Percentiles rank a stretch among this genome's conserved stretches.
Evolutionary conservation across 495 filamentous ascomycete genomes (phyloP).

Genomic region (Niebla homalea): DNA sequence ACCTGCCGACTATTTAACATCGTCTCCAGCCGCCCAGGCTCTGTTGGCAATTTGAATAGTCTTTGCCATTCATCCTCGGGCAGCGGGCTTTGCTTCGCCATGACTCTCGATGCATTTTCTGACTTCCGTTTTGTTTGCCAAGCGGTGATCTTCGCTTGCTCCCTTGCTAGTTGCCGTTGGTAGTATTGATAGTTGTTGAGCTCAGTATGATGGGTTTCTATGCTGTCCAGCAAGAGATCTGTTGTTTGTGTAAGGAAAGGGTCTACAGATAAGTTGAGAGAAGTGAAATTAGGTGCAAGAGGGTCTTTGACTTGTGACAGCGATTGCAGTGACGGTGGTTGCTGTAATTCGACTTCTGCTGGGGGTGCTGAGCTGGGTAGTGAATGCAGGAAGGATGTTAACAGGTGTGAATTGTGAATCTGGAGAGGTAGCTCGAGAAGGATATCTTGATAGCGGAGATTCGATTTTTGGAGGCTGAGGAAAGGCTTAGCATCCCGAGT

Average conservation of each 20-base stretch:
- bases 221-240: constrained; percentile 87
- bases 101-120: constrained; percentile 72
- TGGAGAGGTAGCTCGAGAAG: constrained; percentile 81
- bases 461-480: constrained; percentile 73
- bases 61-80: constrained; percentile 98
- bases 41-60: constrained; percentile 90
- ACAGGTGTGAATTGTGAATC: constrained; percentile 93
- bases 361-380: constrained; percentile 48
- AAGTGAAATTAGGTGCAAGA: constrained; percentile 67
- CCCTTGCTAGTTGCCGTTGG: constrained; percentile 83
- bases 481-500: constrained; percentile 18
- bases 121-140: constrained; percentile 94
- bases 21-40: constrained; percentile 81
- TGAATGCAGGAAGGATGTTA: constrained; percentile 90
- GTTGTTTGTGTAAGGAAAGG: constrained; percentile 98
- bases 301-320: constrained; percentile 31
- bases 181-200: constrained; percentile 99
- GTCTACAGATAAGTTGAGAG: constrained; percentile 83
- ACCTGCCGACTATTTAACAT: constrained; percentile 91
- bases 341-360: constrained; percentile 26
- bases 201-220: constrained; percentile 94
- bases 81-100: constrained; percentile 76
- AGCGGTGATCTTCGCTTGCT: constrained; percentile 88
- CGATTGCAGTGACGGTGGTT: constrained; percentile 30
- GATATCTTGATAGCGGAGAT: constrained; percentile 86